These are phyloP conservation scores for Leccinellum albellum DNA, from an alignment of 768 basidiomycete species.

Conservation along the genomic window DNA sequence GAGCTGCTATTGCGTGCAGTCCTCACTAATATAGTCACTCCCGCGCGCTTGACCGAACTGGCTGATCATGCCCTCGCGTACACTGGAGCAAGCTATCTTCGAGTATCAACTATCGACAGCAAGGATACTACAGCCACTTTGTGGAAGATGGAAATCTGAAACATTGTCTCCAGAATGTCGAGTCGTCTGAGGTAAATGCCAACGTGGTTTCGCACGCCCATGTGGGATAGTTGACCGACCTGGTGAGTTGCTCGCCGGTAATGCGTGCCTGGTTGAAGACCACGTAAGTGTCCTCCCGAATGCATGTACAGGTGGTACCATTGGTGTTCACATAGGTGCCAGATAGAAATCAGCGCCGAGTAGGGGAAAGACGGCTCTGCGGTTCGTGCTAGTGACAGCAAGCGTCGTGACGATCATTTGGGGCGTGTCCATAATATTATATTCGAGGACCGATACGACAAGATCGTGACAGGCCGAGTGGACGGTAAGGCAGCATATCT, in stretches of 20 bases:
- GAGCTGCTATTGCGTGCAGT: no score
- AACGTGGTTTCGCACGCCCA: conserved; percentile 58
- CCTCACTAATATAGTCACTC: no score
- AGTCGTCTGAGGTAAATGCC: conserved; percentile 62
- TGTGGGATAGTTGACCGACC: conserved; percentile 54
- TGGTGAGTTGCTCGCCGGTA: conserved; percentile 47
- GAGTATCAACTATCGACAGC: no score
- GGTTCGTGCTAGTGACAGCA: conserved; percentile 47
- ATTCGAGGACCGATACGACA: conserved; percentile 63
- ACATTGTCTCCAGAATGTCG: no score
- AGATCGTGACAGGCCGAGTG: conserved; percentile 52
- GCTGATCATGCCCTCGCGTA: no score
- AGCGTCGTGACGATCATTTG: conserved; percentile 48
- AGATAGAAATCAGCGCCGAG: conserved; percentile 72
- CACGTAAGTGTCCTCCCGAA: conserved; percentile 27
- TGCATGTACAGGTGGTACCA: conserved; percentile 70
- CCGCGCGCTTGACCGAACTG: no score
- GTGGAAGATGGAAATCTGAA: no score
- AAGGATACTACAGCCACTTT: no score
- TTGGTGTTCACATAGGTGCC: conserved; percentile 49
- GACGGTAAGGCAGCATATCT: conserved; percentile 62
- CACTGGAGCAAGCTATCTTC: no score
- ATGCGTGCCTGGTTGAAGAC: conserved; percentile 42
- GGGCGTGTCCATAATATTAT: conserved; percentile 51
- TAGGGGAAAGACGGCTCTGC: conserved; percentile 45